A percentile compares a stretch with the other conserved stretches of the same genome.
Evolutionary conservation across 371 early-diverging fungal species (phyloP).

Genomic region (Haplosporangium sp.): DNA sequence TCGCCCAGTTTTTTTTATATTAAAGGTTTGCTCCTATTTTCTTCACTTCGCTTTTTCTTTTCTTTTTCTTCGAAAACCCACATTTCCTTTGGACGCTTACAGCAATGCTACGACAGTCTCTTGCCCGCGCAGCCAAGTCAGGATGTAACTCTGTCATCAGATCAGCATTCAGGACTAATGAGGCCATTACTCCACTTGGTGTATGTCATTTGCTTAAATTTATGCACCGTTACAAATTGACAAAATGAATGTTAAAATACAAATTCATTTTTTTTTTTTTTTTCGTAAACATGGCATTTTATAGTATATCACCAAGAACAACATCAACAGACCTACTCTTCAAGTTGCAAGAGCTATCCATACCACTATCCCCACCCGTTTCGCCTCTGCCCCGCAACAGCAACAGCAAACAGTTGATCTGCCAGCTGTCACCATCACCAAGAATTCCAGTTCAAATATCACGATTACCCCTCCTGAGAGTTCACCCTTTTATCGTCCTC

Average conservation of each 20-base stretch:
- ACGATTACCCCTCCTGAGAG: slow-evolving; percentile 15
- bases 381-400: neutral
- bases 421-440: slow-evolving; percentile 16
- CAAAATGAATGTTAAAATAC: neutral
- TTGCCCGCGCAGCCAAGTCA: slow-evolving; percentile 20
- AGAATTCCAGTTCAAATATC: slow-evolving; percentile 8
- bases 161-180: neutral
- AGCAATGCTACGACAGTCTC: slow-evolving; percentile 31
- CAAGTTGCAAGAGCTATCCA: slow-evolving; percentile 17
- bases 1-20: slow-evolving; percentile 6
- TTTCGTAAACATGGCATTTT: neutral
- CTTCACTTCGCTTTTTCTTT: neutral
- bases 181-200: neutral
- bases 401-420: neutral
- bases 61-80: neutral
- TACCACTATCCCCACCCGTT: slow-evolving; percentile 6
- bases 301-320: neutral
- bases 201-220: slow-evolving; percentile 6
- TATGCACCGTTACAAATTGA: neutral
- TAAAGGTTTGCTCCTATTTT: neutral
- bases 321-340: neutral
- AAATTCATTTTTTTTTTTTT: too few species aligned
- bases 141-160: slow-evolving; percentile 3
- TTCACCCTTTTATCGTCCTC: slow-evolving; percentile 36
- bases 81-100: neutral